Conservation (phyloP, 208 protist species). For the Trypanosoma platydactyli region DNA sequence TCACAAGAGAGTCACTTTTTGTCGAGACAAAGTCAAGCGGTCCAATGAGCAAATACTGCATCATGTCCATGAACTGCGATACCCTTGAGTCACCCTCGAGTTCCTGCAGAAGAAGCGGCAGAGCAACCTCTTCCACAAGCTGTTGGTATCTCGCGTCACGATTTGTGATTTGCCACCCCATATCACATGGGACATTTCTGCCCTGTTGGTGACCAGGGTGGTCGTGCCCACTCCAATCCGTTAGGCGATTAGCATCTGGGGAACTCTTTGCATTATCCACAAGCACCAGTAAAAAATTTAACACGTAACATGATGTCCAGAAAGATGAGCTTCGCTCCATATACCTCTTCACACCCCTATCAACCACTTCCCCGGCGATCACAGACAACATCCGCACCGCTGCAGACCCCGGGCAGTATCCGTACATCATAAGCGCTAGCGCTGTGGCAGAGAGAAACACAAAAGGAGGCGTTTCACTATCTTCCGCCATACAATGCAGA, state of each 20-base stretch:
- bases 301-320: slow-evolving; percentile 28
- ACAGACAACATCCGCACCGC: slow-evolving; percentile 14
- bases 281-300: slow-evolving; percentile 14
- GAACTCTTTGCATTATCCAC: slow-evolving; percentile 28
- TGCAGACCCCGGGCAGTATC: slow-evolving; percentile 22
- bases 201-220: slow-evolving; percentile 30
- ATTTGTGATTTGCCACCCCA: slow-evolving; percentile 23
- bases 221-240: slow-evolving; percentile 17
- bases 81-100: not conserved
- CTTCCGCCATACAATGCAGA: slow-evolving; percentile 7
- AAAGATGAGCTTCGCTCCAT: slow-evolving; percentile 15
- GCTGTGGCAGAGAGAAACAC: slow-evolving; percentile 24
- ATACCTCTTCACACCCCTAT: slow-evolving; percentile 3
- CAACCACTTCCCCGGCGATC: slow-evolving; percentile 23
- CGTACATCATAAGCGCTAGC: slow-evolving; percentile 18
- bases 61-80: slow-evolving; percentile 20
- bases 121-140: slow-evolving; percentile 21
- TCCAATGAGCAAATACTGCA: slow-evolving; percentile 26
- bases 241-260: slow-evolving; percentile 28
- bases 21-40: slow-evolving; percentile 22
- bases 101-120: slow-evolving; percentile 21
- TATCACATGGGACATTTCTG: slow-evolving; percentile 22
- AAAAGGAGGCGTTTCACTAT: slow-evolving; percentile 4
- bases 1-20: slow-evolving; percentile 13
- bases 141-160: slow-evolving; percentile 23